Conservation (phyloP, 2,329 filamentous ascomycete species). For the Fusarium virguliforme region DNA sequence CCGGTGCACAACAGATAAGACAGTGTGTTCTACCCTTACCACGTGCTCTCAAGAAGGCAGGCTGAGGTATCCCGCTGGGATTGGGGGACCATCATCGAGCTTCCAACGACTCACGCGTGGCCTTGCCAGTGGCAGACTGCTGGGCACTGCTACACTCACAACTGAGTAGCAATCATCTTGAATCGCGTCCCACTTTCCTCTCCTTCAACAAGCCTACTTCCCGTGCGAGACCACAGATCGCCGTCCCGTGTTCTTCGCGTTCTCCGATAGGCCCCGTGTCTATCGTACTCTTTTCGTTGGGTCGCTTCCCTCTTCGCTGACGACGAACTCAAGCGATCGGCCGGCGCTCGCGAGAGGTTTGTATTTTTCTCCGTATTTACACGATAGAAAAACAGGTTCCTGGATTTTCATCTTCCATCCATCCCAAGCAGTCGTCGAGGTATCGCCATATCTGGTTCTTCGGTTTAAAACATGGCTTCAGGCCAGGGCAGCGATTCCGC, state of each 20-base stretch:
- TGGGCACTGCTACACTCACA: too few relatives aligned
- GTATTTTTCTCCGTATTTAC: background rate
- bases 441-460: too few relatives aligned
- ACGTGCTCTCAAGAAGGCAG: background rate
- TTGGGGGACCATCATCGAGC: background rate
- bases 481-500: background rate
- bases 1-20: background rate
- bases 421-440: background rate
- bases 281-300: background rate
- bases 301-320: background rate
- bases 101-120: background rate
- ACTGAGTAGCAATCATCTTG: too few relatives aligned
- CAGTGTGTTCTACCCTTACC: background rate
- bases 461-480: background rate
- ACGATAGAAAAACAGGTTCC: background rate
- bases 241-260: background rate
- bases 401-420: background rate
- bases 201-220: background rate
- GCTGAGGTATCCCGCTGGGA: background rate
- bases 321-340: background rate
- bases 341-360: background rate
- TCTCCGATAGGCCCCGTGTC: background rate
- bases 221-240: background rate
- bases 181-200: too few relatives aligned
- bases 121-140: background rate